Percentiles rank a stretch among this genome's conserved stretches.
phyloP scores from a whole-genome alignment of 371 early-diverging fungal species.

The Actinomortierella wolfii region DNA sequence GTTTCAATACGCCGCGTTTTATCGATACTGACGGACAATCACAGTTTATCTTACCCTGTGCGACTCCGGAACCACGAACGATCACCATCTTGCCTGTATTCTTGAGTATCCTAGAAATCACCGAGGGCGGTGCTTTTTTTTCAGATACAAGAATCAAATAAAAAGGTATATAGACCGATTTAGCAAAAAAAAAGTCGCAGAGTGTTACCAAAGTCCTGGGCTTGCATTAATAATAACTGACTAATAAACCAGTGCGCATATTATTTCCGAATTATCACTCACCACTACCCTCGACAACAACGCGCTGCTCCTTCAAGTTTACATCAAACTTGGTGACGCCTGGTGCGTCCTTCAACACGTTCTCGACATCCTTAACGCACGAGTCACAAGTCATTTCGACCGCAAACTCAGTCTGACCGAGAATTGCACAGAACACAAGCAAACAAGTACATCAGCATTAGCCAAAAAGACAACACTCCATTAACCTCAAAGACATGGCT shows the following conservation, averaged over 20 bases:
- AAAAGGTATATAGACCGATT: not conserved
- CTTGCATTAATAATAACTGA: no score
- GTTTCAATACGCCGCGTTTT: no score
- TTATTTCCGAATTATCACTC: no score
- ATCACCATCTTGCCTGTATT: slow-evolving; percentile 73
- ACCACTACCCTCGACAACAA: slow-evolving; percentile 69
- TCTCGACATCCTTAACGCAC: slow-evolving; percentile 70
- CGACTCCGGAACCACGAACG: slow-evolving; percentile 78
- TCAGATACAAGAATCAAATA: not conserved
- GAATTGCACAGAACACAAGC: no score
- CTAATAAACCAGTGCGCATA: no score
- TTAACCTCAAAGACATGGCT: no score
- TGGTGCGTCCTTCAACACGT: slow-evolving; percentile 56
- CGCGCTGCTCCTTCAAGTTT: slow-evolving; percentile 60
- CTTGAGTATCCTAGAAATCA: slow-evolving; percentile 60
- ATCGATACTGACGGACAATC: no score
- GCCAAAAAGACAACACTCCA: no score
- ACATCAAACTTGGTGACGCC: slow-evolving; percentile 62
- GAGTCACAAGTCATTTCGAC: slow-evolving; percentile 84
- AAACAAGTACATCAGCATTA: no score
- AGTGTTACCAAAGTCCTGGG: no score
- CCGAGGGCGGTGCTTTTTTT: slow-evolving; percentile 67
- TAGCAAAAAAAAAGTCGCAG: not conserved
- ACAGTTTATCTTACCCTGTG: slow-evolving; percentile 54
- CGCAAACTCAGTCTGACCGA: slow-evolving; percentile 73